Evolutionary conservation across 2,329 filamentous ascomycete species (phyloP), one percentile per base, ranked within the genome.

Genomic region (Stemphylium lycopersici): DNA sequence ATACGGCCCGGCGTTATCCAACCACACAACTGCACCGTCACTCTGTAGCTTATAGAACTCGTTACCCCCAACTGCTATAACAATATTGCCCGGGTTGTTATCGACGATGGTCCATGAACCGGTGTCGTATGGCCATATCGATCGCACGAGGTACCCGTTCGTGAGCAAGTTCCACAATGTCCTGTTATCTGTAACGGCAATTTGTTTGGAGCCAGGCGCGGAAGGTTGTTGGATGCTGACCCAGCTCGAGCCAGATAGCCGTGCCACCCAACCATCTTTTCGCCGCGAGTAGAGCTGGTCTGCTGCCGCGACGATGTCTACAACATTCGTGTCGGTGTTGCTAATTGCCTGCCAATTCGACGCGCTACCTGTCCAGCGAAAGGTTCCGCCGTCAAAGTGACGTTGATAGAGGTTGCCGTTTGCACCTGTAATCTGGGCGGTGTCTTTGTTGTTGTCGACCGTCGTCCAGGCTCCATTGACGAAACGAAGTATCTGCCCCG

Each of bases 21-120:
- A 44, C 63, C 67, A 71, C 13, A 70, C 63, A n/a, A 71, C 59
- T 7, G 22, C 39, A 0, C 67, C 64, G 34, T 65, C 58, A 8
- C 51, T 59, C 41, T 71, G 64, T 20, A 70, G 43, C 32, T 71
- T 71, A 55, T 70, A 71, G 48, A 71, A 68, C 8, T 70, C 63
- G 3, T 69, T 59, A 2, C 64, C 67, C 8, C 67, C 69, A 18
- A 62, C 59, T 4, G 66, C 62, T 22, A 71, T 70, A 3, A 52
- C 61, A 7, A 59, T 24, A 13, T 70, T 71, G 1, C 40, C 51
- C 0, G 65, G 20, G 40, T 69, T 68, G 1, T 38, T n/a, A 16
- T 71, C 64, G 20, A 71, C 66, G 33, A 67, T 53, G 12, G 60
- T 54, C 65, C 66, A 69, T 13, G 61, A 61, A 2, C 41, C 51